Base-by-base conservation (phyloP, 1,284 basidiomycete species). In the Testicularia cyperi region DNA sequence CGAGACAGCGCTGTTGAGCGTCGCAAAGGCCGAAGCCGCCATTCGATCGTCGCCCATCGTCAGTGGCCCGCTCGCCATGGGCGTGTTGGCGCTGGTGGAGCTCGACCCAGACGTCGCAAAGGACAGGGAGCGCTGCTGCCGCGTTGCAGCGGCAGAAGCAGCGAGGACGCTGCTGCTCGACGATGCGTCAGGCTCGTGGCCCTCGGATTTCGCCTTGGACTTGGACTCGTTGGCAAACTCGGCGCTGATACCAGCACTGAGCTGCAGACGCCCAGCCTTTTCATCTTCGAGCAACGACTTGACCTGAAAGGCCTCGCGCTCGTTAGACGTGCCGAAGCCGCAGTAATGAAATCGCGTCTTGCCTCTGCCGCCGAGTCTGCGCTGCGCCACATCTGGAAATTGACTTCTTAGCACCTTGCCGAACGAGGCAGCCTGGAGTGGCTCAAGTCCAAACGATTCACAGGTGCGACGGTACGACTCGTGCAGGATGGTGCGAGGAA, bases 301-400 rank as follows among this genome's bases (percentile, higher is more conserved):
- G 45, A 64, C 46, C 37, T 58, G 49, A 48, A 57, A 20, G 12
- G 60, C 60, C 26, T 64, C 60, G 25, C 60, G 53, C 33, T 64
- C 54, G 51, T 57, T 64, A 6, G 60, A 53, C 6, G 60, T 57
- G 29, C 60, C 60, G 21, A 64, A 64, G 15, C 60, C 60, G 37
- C 60, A 64, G 31, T 64, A 64, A 45, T 64, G 60, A 29, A 64
- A 64, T 27, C 60, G 60, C n/a, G 60, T 64, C 38, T 64, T 64
- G 13, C 60, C 60, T 16, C 60, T 48, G 6, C 60, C 60, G 25
- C 60, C 60, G 3, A 64, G 22, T 28, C 60, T 41, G 6, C 60
- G 54, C 29, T 64, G 60, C 4, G 54, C 53, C 1, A 64, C 54
- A 22, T 64, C 60, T 3, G 60, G 60, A 25, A 54, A 64, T 20